Evolutionary conservation across 345 rosid genomes (phyloP).

Genomic region (Acer campestre): DNA sequence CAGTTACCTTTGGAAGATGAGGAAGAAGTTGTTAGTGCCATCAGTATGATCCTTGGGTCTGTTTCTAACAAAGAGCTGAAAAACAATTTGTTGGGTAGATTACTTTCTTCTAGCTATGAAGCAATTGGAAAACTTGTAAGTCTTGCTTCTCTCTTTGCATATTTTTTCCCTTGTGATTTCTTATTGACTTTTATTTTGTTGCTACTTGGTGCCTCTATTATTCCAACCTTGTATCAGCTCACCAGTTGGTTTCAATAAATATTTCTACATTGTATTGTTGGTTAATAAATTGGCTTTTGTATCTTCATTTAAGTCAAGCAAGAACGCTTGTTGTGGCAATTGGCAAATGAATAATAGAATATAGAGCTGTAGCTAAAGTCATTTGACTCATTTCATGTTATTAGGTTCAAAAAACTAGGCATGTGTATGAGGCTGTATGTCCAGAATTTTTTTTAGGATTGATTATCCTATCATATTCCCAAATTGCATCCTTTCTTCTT

Average conservation of each 20-base stretch:
- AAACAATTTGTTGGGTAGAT: conserved; percentile 70
- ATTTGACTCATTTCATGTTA: neutral
- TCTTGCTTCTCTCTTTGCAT: conserved; percentile 23
- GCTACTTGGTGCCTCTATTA: neutral
- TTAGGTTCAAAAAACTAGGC: neutral
- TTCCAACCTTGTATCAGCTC: neutral
- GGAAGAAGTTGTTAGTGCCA: conserved; percentile 84
- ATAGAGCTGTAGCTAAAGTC: neutral
- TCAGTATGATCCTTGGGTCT: conserved; percentile 68
- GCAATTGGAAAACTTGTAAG: conserved; percentile 86
- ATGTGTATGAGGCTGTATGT: neutral
- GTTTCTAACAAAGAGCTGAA: conserved; percentile 71
- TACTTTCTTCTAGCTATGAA: conserved; percentile 87
- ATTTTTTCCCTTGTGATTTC: conserved; percentile 5
- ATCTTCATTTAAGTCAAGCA: neutral
- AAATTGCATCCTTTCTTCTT: neutral
- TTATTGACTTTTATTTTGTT: neutral
- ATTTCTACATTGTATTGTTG: neutral
- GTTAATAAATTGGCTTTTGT: neutral
- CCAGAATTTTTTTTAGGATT: neutral
- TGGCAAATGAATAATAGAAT: neutral
- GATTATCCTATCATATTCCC: neutral
- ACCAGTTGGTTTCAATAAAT: neutral
- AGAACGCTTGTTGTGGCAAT: neutral
- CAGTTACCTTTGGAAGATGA: conserved; percentile 84